phyloP scores from a whole-genome alignment of 306 rosid species.

The Ochetophila trinervis region DNA sequence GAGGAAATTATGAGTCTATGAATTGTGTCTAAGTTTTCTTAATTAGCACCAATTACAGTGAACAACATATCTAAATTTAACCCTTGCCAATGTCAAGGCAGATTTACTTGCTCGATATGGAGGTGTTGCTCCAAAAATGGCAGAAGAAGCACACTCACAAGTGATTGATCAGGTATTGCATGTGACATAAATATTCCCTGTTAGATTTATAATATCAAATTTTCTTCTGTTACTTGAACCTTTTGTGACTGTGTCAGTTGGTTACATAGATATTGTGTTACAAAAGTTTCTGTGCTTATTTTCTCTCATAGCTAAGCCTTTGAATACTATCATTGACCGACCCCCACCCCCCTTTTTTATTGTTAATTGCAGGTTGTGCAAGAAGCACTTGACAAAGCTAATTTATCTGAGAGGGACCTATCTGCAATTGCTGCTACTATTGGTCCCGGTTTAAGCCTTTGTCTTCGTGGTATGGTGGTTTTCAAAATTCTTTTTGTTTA shows the following conservation, averaged over 20 bases:
- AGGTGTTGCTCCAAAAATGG: conserved; percentile 98
- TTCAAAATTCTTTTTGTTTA: background rate
- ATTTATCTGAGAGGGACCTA: conserved; percentile 63
- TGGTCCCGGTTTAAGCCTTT: conserved; percentile 98
- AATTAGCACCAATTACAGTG: background rate
- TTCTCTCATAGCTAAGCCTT: conserved; percentile 1
- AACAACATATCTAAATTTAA: conserved; percentile 15
- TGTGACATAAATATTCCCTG: background rate
- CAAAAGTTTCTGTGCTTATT: background rate
- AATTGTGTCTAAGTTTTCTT: conserved; percentile 3
- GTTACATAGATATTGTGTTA: background rate
- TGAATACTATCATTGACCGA: too few relatives aligned
- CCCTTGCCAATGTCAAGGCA: conserved; percentile 55
- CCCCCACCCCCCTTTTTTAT: background rate
- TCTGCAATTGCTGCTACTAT: conserved; percentile 96
- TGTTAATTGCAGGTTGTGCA: conserved; percentile 74
- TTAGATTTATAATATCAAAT: background rate
- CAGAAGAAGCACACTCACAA: conserved; percentile 89
- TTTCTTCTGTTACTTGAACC: background rate
- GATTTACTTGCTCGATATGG: conserved; percentile 84
- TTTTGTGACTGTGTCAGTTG: background rate
- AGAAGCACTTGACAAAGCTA: conserved; percentile 82
- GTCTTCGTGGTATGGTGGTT: conserved; percentile 79
- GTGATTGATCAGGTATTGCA: conserved; percentile 72
- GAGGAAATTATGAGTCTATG: too few relatives aligned